Percentiles rank a stretch among this genome's conserved stretches.
Evolutionary conservation across 257 asterid genomes (phyloP).

Genomic region (Scutellaria minor): DNA sequence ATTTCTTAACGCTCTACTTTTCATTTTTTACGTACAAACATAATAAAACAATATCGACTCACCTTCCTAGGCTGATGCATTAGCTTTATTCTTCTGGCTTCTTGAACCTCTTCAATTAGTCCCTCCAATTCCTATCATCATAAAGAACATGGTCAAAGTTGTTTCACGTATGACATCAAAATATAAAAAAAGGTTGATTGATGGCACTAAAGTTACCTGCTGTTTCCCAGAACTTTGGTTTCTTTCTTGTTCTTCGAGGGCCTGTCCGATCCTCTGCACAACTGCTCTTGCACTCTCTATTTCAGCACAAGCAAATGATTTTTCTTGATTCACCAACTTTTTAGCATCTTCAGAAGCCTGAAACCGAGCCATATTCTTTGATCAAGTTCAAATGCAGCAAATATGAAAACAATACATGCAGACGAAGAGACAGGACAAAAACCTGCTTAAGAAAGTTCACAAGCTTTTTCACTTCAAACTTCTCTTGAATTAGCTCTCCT

Average conservation of each 20-base stretch:
- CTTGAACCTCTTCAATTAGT: constrained; percentile 92
- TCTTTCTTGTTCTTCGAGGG: constrained; percentile 92
- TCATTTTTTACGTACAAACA: not conserved
- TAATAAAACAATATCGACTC: not conserved
- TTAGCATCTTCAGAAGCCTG: constrained; percentile 99
- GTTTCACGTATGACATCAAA: not conserved
- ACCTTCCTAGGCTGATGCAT: constrained; percentile 76
- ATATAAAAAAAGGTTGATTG: no score
- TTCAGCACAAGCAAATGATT: constrained; percentile 99
- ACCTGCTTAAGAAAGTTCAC: constrained; percentile 97
- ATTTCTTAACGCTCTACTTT: no score
- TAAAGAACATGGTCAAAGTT: constrained; percentile 9
- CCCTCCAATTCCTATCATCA: constrained; percentile 58
- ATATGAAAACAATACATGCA: not conserved
- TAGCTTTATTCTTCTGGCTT: constrained; percentile 77
- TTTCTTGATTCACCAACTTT: constrained; percentile 92
- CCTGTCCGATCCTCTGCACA: constrained; percentile 93
- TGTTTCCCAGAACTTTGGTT: constrained; percentile 72
- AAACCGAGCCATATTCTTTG: not conserved
- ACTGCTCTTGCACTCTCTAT: constrained; percentile 97
- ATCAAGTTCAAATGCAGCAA: not conserved
- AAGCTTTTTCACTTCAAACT: constrained; percentile 92
- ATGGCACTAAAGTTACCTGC: constrained; percentile 41
- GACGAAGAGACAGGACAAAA: constrained; percentile 14
- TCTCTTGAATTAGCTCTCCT: constrained; percentile 73